A percentile compares a stretch with the other conserved stretches of the same genome.
Evolutionary conservation across 2,329 filamentous ascomycete genomes (phyloP).

Genomic region (Emmonsiellopsis sp.): DNA sequence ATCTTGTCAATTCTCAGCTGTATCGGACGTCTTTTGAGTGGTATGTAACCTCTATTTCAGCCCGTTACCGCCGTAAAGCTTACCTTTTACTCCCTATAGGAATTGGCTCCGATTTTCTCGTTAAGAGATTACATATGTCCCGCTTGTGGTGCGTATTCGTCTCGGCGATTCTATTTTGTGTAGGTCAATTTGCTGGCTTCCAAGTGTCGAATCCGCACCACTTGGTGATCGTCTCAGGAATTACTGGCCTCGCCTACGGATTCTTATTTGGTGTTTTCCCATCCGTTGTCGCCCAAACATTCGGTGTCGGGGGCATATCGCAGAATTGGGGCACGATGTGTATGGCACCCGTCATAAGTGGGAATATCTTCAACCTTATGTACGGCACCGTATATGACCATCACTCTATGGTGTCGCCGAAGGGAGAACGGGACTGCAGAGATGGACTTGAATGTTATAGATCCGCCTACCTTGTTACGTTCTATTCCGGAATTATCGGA

Average conservation of each 20-base stretch:
- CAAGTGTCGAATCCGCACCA: conserved; percentile 66
- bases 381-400: conserved; percentile 78
- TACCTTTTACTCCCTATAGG: conserved; percentile 38
- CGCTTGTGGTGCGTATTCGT: conserved; percentile 85
- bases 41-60: conserved; percentile 34
- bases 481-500: conserved; percentile 60
- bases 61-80: conserved; percentile 4
- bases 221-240: conserved; percentile 66
- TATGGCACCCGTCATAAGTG: conserved; percentile 73
- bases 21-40: conserved; percentile 65
- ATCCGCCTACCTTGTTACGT: conserved; percentile 69
- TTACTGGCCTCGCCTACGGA: conserved; percentile 84
- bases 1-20: conserved; percentile 88
- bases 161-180: conserved; percentile 65
- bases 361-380: conserved; percentile 85
- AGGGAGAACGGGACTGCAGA: conserved; percentile 63
- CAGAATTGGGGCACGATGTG: conserved; percentile 98
- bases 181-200: conserved; percentile 69
- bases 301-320: conserved; percentile 78
- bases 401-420: conserved; percentile 59
- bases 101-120: conserved; percentile 82
- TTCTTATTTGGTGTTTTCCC: conserved; percentile 92
- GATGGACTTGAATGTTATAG: conserved; percentile 75
- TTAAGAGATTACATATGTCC: conserved; percentile 68
- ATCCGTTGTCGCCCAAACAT: conserved; percentile 78